phyloP scores from a whole-genome alignment of 169 alveolate genomes.

The Plasmodium falciparum region DNA sequence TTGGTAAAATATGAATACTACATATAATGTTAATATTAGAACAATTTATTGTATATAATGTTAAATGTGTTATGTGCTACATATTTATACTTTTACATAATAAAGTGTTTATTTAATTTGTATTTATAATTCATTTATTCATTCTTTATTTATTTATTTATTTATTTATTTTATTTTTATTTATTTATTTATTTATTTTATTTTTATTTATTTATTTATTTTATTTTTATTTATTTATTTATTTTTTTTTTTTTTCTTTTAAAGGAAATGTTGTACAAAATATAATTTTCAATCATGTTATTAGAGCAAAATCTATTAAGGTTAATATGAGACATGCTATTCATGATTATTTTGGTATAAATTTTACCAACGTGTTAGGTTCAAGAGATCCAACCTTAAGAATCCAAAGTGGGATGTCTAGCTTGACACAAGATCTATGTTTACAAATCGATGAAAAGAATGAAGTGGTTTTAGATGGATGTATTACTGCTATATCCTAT shows the following conservation, averaged over 20 bases:
- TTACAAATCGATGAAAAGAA: slow-evolving; percentile 84
- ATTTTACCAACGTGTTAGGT: slow-evolving; percentile 87
- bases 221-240: neutral
- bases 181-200: no score
- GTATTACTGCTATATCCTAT: slow-evolving; percentile 83
- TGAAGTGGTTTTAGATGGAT: slow-evolving; percentile 84
- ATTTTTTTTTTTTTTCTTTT: neutral
- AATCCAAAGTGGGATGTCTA: slow-evolving; percentile 92
- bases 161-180: no score
- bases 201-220: no score
- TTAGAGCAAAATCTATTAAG: slow-evolving; percentile 84
- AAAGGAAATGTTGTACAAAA: slow-evolving; percentile 82
- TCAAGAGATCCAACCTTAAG: slow-evolving; percentile 87
- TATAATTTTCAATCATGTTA: slow-evolving; percentile 82
- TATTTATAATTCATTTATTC: neutral
- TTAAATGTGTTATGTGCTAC: neutral
- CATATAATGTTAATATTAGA: neutral
- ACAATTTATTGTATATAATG: neutral
- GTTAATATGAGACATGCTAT: slow-evolving; percentile 87
- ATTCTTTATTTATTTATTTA: neutral
- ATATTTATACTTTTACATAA: neutral
- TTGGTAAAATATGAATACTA: slow-evolving; percentile 14
- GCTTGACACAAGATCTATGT: slow-evolving; percentile 82
- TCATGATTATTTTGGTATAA: slow-evolving; percentile 90
- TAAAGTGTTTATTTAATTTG: no score